Conservation (phyloP, 78 protist species). For the Dictyostelium discoideum region dicty_2.7 NC_007089.4:6252001-6252500, state of each 20-base stretch:
- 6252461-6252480: not conserved
- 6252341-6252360: not conserved
- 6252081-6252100: not conserved
- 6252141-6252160: conserved; percentile 10
- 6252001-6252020: not conserved
- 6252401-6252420: conserved; percentile 2
- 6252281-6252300: no score
- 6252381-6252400: conserved; percentile 29
- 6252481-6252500: not conserved
- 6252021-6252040: not conserved
- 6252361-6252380: conserved; percentile 7
- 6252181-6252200: not conserved
- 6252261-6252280: no score
- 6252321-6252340: no score
- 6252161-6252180: not conserved
- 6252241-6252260: not conserved
- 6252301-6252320: no score
- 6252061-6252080: not conserved
- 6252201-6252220: not conserved
- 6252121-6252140: conserved; percentile 1
- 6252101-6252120: not conserved
- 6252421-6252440: conserved; percentile 1
- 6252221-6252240: not conserved
- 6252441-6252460: not conserved
- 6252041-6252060: not conserved